Conservation (phyloP, 2,329 filamentous ascomycete species). For the Leptodontidium sp. region DNA sequence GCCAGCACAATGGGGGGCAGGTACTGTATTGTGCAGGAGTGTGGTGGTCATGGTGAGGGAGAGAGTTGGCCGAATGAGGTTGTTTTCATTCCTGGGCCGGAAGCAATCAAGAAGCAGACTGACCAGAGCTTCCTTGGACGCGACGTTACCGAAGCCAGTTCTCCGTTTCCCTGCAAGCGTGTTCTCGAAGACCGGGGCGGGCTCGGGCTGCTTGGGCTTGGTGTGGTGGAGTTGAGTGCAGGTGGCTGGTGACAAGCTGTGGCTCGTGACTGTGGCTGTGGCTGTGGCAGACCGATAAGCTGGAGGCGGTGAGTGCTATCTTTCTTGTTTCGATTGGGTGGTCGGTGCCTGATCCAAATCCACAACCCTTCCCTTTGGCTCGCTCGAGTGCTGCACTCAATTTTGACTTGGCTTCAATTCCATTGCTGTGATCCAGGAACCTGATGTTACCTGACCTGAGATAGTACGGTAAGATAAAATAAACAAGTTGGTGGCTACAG, state of each 20-base stretch:
- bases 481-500: no score
- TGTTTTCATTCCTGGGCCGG: constrained; percentile 28
- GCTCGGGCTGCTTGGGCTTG: neutral
- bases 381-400: no score
- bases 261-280: neutral
- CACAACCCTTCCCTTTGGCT: no score
- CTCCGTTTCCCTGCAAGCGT: neutral
- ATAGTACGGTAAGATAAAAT: no score
- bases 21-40: constrained; percentile 18
- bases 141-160: constrained; percentile 19
- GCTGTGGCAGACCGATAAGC: neutral
- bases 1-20: constrained; percentile 18
- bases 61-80: constrained; percentile 10
- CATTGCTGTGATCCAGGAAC: no score
- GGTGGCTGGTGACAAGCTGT: constrained; percentile 6
- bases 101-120: constrained; percentile 1
- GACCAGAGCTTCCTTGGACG: neutral
- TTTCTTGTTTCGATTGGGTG: neutral
- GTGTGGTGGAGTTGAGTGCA: no score
- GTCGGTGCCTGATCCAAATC: no score
- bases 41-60: constrained; percentile 20
- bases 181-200: neutral
- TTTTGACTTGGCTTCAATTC: no score
- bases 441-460: no score
- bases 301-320: neutral